phyloP scores from a whole-genome alignment of 2,329 filamentous ascomycete species.

The Pseudogymnoascus sp. region DNA sequence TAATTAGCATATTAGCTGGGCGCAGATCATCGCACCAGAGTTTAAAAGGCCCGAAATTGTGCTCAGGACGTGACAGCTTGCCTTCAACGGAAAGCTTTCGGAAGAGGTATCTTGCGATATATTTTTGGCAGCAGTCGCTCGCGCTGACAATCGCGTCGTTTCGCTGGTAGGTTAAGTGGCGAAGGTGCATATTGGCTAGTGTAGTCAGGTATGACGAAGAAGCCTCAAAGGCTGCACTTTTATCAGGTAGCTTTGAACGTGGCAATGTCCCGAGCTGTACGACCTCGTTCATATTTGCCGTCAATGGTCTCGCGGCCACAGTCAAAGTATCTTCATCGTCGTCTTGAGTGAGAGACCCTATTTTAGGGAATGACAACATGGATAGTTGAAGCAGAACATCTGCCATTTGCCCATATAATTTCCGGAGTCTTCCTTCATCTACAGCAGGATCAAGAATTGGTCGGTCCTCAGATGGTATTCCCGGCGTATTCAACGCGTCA shows the following conservation, averaged over 20 bases:
- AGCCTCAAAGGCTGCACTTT: slow-evolving; percentile 23
- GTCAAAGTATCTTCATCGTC: slow-evolving; percentile 20
- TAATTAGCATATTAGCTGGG: slow-evolving; percentile 17
- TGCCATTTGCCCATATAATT: slow-evolving; percentile 36
- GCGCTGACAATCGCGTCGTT: slow-evolving; percentile 31
- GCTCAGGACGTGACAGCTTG: neutral
- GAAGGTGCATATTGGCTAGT: slow-evolving; percentile 37
- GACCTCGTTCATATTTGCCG: slow-evolving; percentile 37
- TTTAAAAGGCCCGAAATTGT: slow-evolving; percentile 12
- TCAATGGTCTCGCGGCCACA: slow-evolving; percentile 32
- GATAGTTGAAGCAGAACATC: slow-evolving; percentile 35
- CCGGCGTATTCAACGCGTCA: slow-evolving; percentile 19
- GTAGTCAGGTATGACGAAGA: slow-evolving; percentile 34
- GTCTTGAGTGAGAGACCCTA: slow-evolving; percentile 33
- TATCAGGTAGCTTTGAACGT: slow-evolving; percentile 19
- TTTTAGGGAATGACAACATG: slow-evolving; percentile 28
- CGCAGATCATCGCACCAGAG: slow-evolving; percentile 18
- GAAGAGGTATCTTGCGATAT: slow-evolving; percentile 30
- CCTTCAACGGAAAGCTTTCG: slow-evolving; percentile 21
- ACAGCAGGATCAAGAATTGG: slow-evolving; percentile 32
- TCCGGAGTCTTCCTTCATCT: slow-evolving; percentile 27
- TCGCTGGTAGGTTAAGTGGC: slow-evolving; percentile 32
- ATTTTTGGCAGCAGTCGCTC: slow-evolving; percentile 29
- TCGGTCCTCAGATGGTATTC: slow-evolving; percentile 18
- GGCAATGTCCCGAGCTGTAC: slow-evolving; percentile 23